A percentile compares a stretch with the other conserved stretches of the same genome.
These are phyloP conservation scores for Alternaria sp. DNA, from an alignment of 2,329 filamentous ascomycete species.

Conservation along the genomic window DNA sequence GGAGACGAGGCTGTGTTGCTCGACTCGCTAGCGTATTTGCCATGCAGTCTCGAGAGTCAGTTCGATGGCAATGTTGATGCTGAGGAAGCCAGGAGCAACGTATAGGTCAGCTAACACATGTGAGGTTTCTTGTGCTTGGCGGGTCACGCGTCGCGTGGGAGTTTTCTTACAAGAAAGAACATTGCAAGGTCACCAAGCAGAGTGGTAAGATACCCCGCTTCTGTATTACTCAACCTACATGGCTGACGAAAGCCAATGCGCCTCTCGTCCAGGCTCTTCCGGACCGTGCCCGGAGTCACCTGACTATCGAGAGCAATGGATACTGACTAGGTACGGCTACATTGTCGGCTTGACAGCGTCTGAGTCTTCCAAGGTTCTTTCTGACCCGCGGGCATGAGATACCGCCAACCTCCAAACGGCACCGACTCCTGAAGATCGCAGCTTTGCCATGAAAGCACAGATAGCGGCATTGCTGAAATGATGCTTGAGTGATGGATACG, in stretches of 20 bases:
- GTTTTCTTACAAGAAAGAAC: background rate
- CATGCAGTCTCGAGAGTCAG: background rate
- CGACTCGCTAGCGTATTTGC: slow-evolving; percentile 6
- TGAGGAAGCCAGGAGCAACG: background rate
- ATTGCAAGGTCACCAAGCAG: background rate
- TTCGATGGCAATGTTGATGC: background rate
- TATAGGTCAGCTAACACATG: background rate
- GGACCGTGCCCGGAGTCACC: background rate
- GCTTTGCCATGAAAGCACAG: background rate
- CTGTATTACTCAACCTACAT: slow-evolving; percentile 5
- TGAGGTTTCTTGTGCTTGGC: background rate
- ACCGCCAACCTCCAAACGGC: background rate
- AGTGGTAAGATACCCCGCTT: slow-evolving; percentile 18
- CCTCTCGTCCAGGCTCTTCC: slow-evolving; percentile 1
- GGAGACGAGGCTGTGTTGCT: slow-evolving; percentile 13
- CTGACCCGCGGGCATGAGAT: background rate
- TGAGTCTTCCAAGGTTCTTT: background rate
- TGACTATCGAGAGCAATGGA: background rate
- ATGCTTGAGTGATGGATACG: background rate
- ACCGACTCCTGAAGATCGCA: background rate
- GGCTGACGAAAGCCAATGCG: slow-evolving; percentile 15
- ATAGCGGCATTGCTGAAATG: background rate
- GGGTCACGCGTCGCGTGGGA: background rate
- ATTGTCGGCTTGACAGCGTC: background rate
- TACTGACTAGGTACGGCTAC: background rate